These are phyloP conservation scores for Paramecium bursaria DNA, from an alignment of 73 alveolate species.

Conservation along the genomic window DNA sequence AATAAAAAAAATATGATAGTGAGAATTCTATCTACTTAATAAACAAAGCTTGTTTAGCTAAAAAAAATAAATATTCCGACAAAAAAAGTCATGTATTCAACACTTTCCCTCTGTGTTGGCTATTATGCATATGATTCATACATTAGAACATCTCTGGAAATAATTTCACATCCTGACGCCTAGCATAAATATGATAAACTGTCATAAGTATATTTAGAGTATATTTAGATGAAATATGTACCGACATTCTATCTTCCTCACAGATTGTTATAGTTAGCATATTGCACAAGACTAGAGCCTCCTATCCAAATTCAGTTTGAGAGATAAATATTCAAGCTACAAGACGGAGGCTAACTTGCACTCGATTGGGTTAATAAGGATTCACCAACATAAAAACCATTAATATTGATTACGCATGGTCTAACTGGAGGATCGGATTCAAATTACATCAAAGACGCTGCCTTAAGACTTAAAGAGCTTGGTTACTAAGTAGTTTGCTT, in stretches of 20 bases:
- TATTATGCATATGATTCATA: too few relatives aligned
- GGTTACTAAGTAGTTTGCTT: slow-evolving; percentile 62
- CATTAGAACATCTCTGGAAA: too few relatives aligned
- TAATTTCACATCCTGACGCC: too few relatives aligned
- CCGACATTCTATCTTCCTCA: slow-evolving; percentile 57
- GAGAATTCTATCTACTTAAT: too few relatives aligned
- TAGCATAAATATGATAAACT: too few relatives aligned
- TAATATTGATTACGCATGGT: slow-evolving; percentile 64
- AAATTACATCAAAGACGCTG: slow-evolving; percentile 64
- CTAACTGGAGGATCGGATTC: slow-evolving; percentile 69
- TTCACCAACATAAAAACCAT: slow-evolving; percentile 37
- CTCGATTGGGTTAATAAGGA: slow-evolving; percentile 66
- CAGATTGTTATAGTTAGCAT: slow-evolving; percentile 39
- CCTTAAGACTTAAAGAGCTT: neutral
- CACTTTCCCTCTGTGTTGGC: too few relatives aligned
- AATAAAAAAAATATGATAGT: too few relatives aligned
- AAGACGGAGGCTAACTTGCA: slow-evolving; percentile 68
- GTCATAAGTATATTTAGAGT: too few relatives aligned
- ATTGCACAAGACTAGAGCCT: slow-evolving; percentile 41
- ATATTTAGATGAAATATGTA: slow-evolving; percentile 18
- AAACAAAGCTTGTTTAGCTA: too few relatives aligned
- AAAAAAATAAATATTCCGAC: too few relatives aligned
- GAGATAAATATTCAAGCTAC: slow-evolving; percentile 49
- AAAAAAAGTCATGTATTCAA: too few relatives aligned
- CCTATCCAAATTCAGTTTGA: neutral